A percentile compares a stretch with the other conserved stretches of the same genome.
Conservation (phyloP, 306 rosid species). For the Ormosia semicastrata region DNA sequence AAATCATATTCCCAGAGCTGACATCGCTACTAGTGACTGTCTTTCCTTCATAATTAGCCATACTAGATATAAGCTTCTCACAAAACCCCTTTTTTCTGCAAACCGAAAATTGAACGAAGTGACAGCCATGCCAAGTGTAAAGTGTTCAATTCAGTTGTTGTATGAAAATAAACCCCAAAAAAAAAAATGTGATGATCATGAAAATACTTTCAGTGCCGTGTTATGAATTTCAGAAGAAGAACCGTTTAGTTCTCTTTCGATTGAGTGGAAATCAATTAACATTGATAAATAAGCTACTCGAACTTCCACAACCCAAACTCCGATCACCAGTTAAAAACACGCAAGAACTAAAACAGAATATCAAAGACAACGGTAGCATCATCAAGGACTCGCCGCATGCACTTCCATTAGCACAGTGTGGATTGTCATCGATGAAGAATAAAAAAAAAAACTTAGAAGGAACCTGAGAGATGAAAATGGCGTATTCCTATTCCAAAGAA, state of each 20-base stretch:
- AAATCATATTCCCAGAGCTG: slow-evolving; percentile 66
- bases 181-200: neutral
- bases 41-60: slow-evolving; percentile 47
- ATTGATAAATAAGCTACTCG: neutral
- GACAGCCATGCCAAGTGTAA: neutral
- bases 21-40: slow-evolving; percentile 32
- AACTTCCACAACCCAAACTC: neutral
- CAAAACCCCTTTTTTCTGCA: slow-evolving; percentile 49
- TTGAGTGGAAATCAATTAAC: neutral
- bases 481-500: neutral
- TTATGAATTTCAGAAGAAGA: neutral
- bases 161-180: neutral
- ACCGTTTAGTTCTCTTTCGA: neutral
- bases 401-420: neutral
- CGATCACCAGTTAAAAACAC: neutral
- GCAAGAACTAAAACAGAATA: neutral
- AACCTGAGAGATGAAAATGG: slow-evolving; percentile 35
- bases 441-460: neutral
- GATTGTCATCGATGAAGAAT: neutral
- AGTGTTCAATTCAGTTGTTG: neutral
- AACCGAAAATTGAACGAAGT: slow-evolving; percentile 5
- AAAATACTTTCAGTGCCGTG: neutral
- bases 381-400: neutral
- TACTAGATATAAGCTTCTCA: slow-evolving; percentile 43
- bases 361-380: neutral